Percentiles rank a stretch among this genome's conserved stretches.
These are phyloP conservation scores for Millerago galiae DNA, from an alignment of 805 yeast genomes.

Conservation along the genomic window DNA sequence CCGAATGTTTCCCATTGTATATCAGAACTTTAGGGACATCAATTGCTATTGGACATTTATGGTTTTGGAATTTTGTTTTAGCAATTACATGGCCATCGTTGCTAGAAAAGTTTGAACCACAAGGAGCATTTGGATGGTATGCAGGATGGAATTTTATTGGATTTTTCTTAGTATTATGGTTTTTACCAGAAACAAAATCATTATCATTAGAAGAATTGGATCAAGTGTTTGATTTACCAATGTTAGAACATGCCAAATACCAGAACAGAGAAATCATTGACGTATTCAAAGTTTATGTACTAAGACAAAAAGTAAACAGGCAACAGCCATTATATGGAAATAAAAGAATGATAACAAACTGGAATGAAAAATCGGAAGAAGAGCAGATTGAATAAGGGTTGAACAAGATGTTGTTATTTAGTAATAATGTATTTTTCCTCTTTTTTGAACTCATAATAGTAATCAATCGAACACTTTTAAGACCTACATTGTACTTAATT, in stretches of 20 bases:
- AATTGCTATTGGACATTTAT: constrained; percentile 66
- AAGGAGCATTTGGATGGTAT: constrained; percentile 85
- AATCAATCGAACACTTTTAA: too few relatives aligned
- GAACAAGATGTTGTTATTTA: background rate
- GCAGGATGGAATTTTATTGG: constrained; percentile 80
- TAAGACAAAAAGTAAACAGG: constrained; percentile 41
- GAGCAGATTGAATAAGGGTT: constrained; percentile 46
- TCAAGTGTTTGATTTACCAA: constrained; percentile 60
- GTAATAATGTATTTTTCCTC: too few relatives aligned
- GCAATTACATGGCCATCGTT: constrained; percentile 79
- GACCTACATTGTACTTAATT: too few relatives aligned
- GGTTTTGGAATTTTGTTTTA: constrained; percentile 66
- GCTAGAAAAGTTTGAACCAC: constrained; percentile 57
- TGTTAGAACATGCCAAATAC: constrained; percentile 45
- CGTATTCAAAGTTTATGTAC: constrained; percentile 39
- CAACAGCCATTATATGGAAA: constrained; percentile 51
- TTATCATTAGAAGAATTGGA: constrained; percentile 67
- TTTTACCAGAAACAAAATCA: constrained; percentile 63
- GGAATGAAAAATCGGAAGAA: constrained; percentile 55
- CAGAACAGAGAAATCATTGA: constrained; percentile 36
- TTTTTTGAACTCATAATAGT: too few relatives aligned
- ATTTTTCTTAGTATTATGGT: constrained; percentile 62
- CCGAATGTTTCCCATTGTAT: constrained; percentile 76
- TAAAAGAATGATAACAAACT: constrained; percentile 50
- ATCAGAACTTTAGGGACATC: constrained; percentile 79